Evolutionary conservation across 345 rosid genomes (phyloP).

Genomic region (Pugionium dolabratum): DNA sequence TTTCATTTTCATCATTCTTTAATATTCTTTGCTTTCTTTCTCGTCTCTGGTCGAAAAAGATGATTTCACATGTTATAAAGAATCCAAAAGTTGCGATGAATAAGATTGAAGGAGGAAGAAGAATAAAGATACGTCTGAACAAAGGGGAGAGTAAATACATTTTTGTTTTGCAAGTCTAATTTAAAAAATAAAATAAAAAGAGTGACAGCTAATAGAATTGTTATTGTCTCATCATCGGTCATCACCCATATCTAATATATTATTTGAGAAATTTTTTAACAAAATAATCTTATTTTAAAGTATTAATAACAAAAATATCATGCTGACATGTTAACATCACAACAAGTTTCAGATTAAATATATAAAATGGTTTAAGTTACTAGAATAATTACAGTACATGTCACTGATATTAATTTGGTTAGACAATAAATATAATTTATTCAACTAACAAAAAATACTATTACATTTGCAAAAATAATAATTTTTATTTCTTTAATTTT

Average conservation of each 20-base stretch:
- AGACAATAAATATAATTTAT: too few species aligned
- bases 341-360: too few species aligned
- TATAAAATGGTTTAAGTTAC: too few species aligned
- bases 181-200: neutral
- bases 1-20: conserved; percentile 42
- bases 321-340: too few species aligned
- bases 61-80: conserved; percentile 37
- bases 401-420: too few species aligned
- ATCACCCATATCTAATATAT: neutral
- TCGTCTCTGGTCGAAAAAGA: conserved; percentile 13
- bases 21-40: conserved; percentile 22
- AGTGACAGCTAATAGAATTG: conserved; percentile 45
- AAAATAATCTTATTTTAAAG: too few species aligned
- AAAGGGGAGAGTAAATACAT: conserved; percentile 39
- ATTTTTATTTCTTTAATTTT: too few species aligned
- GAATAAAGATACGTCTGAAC: conserved; percentile 44
- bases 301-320: too few species aligned
- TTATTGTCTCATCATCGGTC: conserved; percentile 40
- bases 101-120: conserved; percentile 28
- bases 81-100: conserved; percentile 24
- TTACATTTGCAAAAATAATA: too few species aligned
- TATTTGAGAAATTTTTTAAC: too few species aligned
- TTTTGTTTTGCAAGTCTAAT: conserved; percentile 12
- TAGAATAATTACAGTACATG: too few species aligned
- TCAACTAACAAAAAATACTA: too few species aligned